These are phyloP conservation scores for Cyclanthera cordifolia DNA, from an alignment of 306 rosid species.

Conservation along the genomic window DNA sequence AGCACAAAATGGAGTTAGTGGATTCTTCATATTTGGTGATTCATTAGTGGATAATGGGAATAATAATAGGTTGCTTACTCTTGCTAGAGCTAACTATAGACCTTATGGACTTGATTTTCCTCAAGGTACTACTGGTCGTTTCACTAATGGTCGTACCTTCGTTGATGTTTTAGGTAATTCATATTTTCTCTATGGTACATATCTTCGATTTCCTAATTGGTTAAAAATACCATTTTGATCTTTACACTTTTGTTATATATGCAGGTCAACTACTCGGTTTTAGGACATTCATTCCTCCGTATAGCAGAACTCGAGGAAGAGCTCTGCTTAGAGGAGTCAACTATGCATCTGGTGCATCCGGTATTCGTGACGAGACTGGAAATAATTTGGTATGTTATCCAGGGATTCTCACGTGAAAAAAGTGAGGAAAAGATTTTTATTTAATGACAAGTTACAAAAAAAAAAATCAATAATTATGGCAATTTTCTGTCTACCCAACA, in stretches of 20 bases:
- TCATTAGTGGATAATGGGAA: constrained; percentile 93
- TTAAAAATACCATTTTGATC: too few species aligned
- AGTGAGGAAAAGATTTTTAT: too few species aligned
- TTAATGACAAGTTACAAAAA: too few species aligned
- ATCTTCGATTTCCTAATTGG: too few species aligned
- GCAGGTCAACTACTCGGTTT: constrained; percentile 80
- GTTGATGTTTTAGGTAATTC: constrained; percentile 84
- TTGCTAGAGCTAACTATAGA: constrained; percentile 79
- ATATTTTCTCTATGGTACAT: too few species aligned
- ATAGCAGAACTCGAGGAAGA: constrained; percentile 53
- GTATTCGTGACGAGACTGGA: constrained; percentile 80
- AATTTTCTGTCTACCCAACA: too few species aligned
- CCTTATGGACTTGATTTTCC: constrained; percentile 89
- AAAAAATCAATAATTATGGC: too few species aligned
- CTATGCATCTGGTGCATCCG: constrained; percentile 85
- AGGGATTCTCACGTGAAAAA: too few species aligned
- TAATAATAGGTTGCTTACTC: constrained; percentile 49
- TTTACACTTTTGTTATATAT: too few species aligned
- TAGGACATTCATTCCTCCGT: constrained; percentile 45
- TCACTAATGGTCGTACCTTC: constrained; percentile 82
- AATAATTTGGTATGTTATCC: constrained; percentile 41
- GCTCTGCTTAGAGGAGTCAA: constrained; percentile 67
- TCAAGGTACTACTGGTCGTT: constrained; percentile 70
- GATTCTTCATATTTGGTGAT: constrained; percentile 90
- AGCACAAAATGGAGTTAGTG: constrained; percentile 41